Conservation (phyloP, 805 yeast species). For the Huiozyma naganishii region DNA sequence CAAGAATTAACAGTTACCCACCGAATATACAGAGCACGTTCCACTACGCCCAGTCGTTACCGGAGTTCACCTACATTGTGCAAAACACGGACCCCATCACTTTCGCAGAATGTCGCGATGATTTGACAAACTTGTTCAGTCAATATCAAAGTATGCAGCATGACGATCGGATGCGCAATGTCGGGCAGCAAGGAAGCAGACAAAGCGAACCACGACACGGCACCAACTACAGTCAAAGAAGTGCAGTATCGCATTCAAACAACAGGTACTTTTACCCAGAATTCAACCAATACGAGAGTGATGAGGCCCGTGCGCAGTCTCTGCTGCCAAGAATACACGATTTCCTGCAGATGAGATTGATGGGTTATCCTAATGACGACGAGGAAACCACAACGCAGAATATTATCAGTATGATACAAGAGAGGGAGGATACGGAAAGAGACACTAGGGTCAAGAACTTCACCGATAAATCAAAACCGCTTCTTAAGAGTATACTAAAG, state of each 20-base stretch:
- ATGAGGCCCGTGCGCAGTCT: too few relatives aligned
- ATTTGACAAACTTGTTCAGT: conserved; percentile 12
- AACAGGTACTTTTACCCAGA: too few relatives aligned
- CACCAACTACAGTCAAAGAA: too few relatives aligned
- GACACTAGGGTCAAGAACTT: conserved; percentile 17
- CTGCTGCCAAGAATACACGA: too few relatives aligned
- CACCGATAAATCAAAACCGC: conserved; percentile 19
- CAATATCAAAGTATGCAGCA: conserved; percentile 8
- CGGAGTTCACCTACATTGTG: conserved; percentile 16
- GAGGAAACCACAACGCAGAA: conserved; percentile 17
- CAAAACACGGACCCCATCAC: conserved; percentile 14
- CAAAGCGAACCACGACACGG: too few relatives aligned
- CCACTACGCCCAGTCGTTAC: conserved; percentile 15
- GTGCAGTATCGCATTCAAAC: too few relatives aligned
- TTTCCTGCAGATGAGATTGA: too few relatives aligned
- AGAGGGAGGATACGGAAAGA: conserved; percentile 24
- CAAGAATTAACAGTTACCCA: conserved; percentile 11
- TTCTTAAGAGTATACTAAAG: conserved; percentile 15
- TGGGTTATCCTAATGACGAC: background rate
- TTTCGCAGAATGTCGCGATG: conserved; percentile 13
- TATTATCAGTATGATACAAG: conserved; percentile 26
- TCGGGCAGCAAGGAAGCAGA: too few relatives aligned
- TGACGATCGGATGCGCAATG: too few relatives aligned
- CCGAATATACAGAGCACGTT: conserved; percentile 18
- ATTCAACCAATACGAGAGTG: conserved; percentile 3